Conservation (phyloP, 345 rosid species). For the Noccaea bulbosa region DNA sequence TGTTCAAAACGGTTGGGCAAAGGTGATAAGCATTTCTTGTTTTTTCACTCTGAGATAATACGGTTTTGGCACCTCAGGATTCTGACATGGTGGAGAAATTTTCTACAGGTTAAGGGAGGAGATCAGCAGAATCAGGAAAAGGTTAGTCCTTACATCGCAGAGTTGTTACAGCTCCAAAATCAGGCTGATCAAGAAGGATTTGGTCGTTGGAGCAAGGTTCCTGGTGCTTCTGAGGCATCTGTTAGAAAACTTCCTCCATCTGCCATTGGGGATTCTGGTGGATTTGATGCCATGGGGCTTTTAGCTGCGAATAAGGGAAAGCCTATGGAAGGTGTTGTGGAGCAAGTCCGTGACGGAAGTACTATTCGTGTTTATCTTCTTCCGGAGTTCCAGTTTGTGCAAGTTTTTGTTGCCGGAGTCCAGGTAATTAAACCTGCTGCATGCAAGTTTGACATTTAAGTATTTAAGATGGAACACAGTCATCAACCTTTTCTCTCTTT, state of each 20-base stretch:
- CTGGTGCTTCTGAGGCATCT: conserved; percentile 85
- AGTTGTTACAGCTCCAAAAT: conserved; percentile 64
- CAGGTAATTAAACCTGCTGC: conserved; percentile 56
- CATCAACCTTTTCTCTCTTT: conserved; percentile 25
- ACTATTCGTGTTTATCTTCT: conserved; percentile 87
- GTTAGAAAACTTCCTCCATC: conserved; percentile 94
- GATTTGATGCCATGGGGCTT: conserved; percentile 82
- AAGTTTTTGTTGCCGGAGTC: conserved; percentile 94
- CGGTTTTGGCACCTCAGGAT: neutral
- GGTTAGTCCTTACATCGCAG: conserved; percentile 81
- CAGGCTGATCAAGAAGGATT: conserved; percentile 78
- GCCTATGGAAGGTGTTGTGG: conserved; percentile 88
- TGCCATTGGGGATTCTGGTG: conserved; percentile 81
- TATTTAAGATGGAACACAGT: neutral
- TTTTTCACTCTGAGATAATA: neutral
- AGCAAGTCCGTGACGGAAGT: conserved; percentile 98
- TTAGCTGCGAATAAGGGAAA: conserved; percentile 77
- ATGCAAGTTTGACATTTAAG: conserved; percentile 5
- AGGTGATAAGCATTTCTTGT: conserved; percentile 52
- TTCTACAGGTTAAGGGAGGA: conserved; percentile 74
- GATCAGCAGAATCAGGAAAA: conserved; percentile 84
- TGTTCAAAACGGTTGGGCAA: conserved; percentile 90
- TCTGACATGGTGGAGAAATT: conserved; percentile 20
- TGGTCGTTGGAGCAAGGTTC: conserved; percentile 86
- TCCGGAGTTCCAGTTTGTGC: conserved; percentile 94